Conservation (phyloP, 2,329 filamentous ascomycete species). For the Blastomyces gilchristii region DNA sequence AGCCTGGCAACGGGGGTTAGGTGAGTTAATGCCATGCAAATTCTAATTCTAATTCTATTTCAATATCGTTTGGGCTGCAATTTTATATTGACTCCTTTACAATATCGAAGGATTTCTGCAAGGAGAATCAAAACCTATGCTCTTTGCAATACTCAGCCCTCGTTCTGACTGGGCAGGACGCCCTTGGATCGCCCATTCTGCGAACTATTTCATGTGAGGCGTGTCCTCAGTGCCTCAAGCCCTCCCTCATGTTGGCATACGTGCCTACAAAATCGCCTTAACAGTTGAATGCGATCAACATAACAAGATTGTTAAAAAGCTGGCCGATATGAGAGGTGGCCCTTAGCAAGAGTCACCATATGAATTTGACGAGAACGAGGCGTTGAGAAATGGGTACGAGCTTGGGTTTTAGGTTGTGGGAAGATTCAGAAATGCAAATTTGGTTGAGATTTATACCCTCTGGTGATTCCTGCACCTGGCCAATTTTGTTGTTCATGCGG, state of each 20-base stretch:
- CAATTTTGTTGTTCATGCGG: not conserved
- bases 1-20: conserved; percentile 64
- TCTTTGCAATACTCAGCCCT: too few species aligned
- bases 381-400: not conserved
- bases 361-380: not conserved
- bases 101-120: too few species aligned
- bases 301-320: not conserved
- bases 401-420: not conserved
- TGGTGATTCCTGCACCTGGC: not conserved
- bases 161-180: too few species aligned
- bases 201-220: too few species aligned
- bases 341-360: too few species aligned
- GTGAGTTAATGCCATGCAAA: conserved; percentile 32
- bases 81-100: not conserved
- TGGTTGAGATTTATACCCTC: not conserved
- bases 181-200: too few species aligned
- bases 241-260: too few species aligned
- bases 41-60: not conserved
- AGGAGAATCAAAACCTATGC: too few species aligned
- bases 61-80: not conserved
- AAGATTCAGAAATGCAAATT: not conserved
- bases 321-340: too few species aligned
- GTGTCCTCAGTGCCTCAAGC: too few species aligned
- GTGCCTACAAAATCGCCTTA: too few species aligned
- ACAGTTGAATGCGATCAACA: not conserved